Base-by-base conservation (phyloP, 345 rosid genomes). In the Odontarrhena argentea region DNA sequence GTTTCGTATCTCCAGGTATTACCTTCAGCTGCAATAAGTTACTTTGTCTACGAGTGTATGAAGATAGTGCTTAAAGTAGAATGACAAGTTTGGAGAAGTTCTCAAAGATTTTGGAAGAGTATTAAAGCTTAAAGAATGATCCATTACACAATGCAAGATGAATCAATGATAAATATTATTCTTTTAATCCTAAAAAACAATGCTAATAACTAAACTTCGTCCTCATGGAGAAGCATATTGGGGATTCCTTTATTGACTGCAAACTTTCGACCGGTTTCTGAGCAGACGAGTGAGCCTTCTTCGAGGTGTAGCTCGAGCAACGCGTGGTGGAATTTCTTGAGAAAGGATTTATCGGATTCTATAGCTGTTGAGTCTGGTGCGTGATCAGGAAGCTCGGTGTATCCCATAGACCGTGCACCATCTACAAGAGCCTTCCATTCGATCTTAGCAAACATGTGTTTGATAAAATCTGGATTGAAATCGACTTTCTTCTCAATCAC, bases 21-120 rank as follows among this genome's bases (percentile, higher is more conserved):
- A 66, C 98, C 97, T 42, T 93, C 97, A 0, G 97, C 94, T 69
- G 88, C 94, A 18, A 87, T 89, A 82, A 89, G 97, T 75, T 89
- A 86, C 82, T 76, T 87, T 6, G 83, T 89, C 38, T 87, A 89
- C 35, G 96, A 93, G 69, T 89, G 79, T 77, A 82, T 87, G 96
- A 93, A 93, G 90, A 83, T 87, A 65, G 86, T 87, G 69, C 93
- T 93, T 54, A 78, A 87, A 78, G 97, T 87, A 57, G 90, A 93
- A 67, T 85, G 55, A 67, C 57, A 58, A 34, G 28, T 8, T 9
- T 60, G 38, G 40, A 43, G 51, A 42, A 30, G 37, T 43, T 42
- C n/a, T 35, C 11, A 30, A 51, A 44, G 25, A 45, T 25, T 63
- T 38, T 22, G 63, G 34, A 58, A 56, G 64, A 47, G 40, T 32